A percentile compares a stretch with the other conserved stretches of the same genome.
Conservation (phyloP, 306 rosid genomes). For the Vigna angularis region DNA sequence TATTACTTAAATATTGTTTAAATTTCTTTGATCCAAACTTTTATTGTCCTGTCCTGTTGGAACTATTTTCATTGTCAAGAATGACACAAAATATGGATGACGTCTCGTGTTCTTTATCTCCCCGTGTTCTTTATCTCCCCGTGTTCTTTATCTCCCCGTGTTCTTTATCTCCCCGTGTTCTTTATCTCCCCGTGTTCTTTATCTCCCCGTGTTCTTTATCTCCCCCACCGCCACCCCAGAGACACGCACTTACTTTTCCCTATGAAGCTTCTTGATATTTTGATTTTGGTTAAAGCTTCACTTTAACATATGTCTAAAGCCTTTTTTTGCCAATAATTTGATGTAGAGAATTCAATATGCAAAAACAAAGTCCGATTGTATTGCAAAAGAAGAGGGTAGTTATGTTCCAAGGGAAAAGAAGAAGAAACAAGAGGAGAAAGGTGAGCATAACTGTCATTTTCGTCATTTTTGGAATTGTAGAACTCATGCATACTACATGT, state of each 20-base stretch:
- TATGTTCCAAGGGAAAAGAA: constrained; percentile 96
- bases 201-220: too few species aligned
- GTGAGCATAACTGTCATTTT: constrained; percentile 51
- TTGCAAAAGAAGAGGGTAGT: constrained; percentile 96
- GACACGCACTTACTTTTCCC: not conserved
- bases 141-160: too few species aligned
- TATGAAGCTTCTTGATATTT: constrained; percentile 27
- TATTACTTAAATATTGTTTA: constrained; percentile 1
- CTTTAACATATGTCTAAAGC: constrained; percentile 11
- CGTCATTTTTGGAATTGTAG: constrained; percentile 14
- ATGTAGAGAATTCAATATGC: constrained; percentile 94
- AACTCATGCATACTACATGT: not conserved
- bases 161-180: not conserved
- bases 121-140: too few species aligned
- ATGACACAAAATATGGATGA: not conserved
- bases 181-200: not conserved
- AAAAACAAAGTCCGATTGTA: constrained; percentile 91
- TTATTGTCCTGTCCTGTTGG: not conserved
- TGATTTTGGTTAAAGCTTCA: constrained; percentile 22
- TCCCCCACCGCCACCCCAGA: too few species aligned
- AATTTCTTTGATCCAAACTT: constrained; percentile 4
- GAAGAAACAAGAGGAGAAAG: constrained; percentile 97
- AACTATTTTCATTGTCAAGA: constrained; percentile 29
- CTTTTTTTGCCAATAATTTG: constrained; percentile 41
- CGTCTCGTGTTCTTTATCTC: not conserved